Base-by-base conservation (phyloP, 2,329 filamentous ascomycete species). In the Neopestalotiopsis sp. region DNA sequence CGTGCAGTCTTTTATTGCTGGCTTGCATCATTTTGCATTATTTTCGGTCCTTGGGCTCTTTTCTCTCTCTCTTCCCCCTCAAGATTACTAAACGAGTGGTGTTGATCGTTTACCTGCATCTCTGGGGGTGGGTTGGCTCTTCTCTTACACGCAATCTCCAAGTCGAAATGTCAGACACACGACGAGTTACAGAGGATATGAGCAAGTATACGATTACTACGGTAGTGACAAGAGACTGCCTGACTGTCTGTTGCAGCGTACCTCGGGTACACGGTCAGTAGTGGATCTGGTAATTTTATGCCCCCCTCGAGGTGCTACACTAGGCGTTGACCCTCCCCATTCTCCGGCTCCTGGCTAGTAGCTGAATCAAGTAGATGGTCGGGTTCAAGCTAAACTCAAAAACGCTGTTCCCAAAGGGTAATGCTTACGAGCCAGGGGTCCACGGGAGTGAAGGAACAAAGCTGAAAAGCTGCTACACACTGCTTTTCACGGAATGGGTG, bases 331-430 rank as follows among this genome's bases (percentile, higher is more conserved):
- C 45, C 45, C 45, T 52, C 45, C 45, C 7, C 42, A 14, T 24
- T 24, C 12, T 28, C 62, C 40, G 42, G 38, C 38, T 45, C 57
- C 30, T 30, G 20, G 60, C 60, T 38, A 24, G 28, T 57, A 66
- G 63, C 42, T 66, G 63, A 66, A 56, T 56, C 63, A 34, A 57
- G 28, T 66, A 56, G 40, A 66, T 66, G 63, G 34, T 32, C n/a
- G 63, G 63, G 63, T 45, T 56, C 32, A 14, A 66, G n/a, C 63
- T 64, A 28, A 66, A 38, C 63, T 64, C 61, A 34, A 40, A 52
- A 56, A 66, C 24, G 4, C 34, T 52, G 63, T 9, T 57, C 63
- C 24, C 20, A 66, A 56, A 66, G 14, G 63, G 63, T 24, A 66
- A 58, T 56, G 63, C 63, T 66, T 57, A 66, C 63, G 63, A 66